These are phyloP conservation scores for Pseudozyma hubeiensis DNA, from an alignment of 1,284 basidiomycete genomes.

Conservation along the genomic window DNA sequence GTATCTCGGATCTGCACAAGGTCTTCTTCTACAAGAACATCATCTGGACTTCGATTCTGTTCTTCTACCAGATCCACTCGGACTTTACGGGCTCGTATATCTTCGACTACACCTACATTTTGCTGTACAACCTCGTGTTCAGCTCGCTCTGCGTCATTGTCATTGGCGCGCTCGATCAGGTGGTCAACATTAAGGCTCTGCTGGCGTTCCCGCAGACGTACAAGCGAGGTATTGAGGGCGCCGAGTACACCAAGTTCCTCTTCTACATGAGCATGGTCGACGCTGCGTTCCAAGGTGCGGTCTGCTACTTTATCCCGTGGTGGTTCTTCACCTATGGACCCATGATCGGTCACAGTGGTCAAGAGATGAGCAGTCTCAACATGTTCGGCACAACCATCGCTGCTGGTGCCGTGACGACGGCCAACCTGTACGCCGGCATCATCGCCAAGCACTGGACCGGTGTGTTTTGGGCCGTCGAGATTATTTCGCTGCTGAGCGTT, in stretches of 20 bases:
- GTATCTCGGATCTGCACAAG: slow-evolving; percentile 80
- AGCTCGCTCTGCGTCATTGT: slow-evolving; percentile 91
- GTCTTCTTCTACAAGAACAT: slow-evolving; percentile 88
- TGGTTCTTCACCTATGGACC: slow-evolving; percentile 76
- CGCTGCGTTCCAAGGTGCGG: slow-evolving; percentile 88
- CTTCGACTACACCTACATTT: slow-evolving; percentile 81
- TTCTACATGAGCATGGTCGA: slow-evolving; percentile 97
- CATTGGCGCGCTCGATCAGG: slow-evolving; percentile 96
- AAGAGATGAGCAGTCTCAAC: slow-evolving; percentile 73
- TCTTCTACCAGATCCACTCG: slow-evolving; percentile 93
- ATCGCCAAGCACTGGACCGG: slow-evolving; percentile 54
- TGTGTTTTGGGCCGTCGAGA: slow-evolving; percentile 59
- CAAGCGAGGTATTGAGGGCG: slow-evolving; percentile 87
- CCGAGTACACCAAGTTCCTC: slow-evolving; percentile 89
- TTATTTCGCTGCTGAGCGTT: slow-evolving; percentile 58
- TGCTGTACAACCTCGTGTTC: slow-evolving; percentile 85
- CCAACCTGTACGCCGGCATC: slow-evolving; percentile 73
- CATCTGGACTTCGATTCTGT: slow-evolving; percentile 81
- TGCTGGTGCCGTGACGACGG: slow-evolving; percentile 84
- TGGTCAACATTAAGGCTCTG: slow-evolving; percentile 88
- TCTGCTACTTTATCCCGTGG: slow-evolving; percentile 91
- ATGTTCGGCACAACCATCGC: slow-evolving; percentile 94
- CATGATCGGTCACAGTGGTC: slow-evolving; percentile 47
- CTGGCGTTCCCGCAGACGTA: slow-evolving; percentile 94
- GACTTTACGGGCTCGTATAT: slow-evolving; percentile 92